phyloP scores from a whole-genome alignment of 2,329 filamentous ascomycete genomes.

The Talaromyces sp. region DNA sequence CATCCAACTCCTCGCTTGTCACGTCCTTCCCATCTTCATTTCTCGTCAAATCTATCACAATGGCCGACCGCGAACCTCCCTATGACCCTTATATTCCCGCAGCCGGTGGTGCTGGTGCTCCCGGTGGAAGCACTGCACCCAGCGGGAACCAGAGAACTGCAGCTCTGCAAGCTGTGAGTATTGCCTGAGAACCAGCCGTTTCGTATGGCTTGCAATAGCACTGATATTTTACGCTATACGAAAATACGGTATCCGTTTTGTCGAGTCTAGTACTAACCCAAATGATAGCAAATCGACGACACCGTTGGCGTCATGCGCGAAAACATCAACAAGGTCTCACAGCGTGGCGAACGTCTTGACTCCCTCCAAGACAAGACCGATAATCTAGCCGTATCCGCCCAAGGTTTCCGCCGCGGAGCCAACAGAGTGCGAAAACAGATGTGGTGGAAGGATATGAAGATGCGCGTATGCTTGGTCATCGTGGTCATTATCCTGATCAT shows the following conservation, averaged over 20 bases:
- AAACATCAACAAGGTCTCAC: constrained; percentile 94
- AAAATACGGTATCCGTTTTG: not conserved
- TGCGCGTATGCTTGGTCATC: constrained; percentile 92
- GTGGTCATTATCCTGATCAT: constrained; percentile 89
- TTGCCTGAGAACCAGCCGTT: constrained; percentile 17
- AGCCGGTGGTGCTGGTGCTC: constrained; percentile 52
- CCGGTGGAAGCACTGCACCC: constrained; percentile 51
- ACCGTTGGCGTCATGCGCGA: constrained; percentile 93
- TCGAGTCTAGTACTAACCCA: not conserved
- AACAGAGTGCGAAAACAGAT: constrained; percentile 96
- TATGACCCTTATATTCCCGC: constrained; percentile 90
- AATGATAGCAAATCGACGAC: constrained; percentile 85
- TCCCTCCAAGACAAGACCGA: constrained; percentile 88
- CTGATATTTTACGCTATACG: not conserved
- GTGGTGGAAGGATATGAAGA: constrained; percentile 99
- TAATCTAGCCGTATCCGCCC: constrained; percentile 86
- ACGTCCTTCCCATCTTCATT: not conserved
- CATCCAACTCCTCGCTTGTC: constrained; percentile 1
- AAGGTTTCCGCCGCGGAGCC: constrained; percentile 92
- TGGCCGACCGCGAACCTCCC: constrained; percentile 61
- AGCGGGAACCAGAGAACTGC: constrained; percentile 64
- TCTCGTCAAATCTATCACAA: constrained; percentile 30
- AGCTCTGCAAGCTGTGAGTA: constrained; percentile 80
- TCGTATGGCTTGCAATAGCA: not conserved
- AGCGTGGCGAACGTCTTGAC: constrained; percentile 86